phyloP scores from a whole-genome alignment of 441 rosid genomes.

The Corymbia calophylla region DNA sequence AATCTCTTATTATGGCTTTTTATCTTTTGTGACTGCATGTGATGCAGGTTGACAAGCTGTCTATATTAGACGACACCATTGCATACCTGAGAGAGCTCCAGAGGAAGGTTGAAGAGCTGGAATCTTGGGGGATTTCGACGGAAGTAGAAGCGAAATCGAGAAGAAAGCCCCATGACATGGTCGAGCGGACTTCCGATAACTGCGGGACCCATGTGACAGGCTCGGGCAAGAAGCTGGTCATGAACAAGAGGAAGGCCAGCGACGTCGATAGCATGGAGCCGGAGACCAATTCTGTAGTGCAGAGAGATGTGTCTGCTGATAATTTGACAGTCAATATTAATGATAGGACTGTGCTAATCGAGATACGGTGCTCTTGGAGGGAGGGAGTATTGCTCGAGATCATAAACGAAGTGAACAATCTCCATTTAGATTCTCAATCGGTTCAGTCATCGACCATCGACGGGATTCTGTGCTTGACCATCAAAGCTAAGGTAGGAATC shows the following conservation, averaged over 20 bases:
- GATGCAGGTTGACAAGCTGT: conserved; percentile 68
- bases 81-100: conserved; percentile 19
- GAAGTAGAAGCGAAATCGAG: conserved; percentile 34
- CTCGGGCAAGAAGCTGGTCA: conserved; percentile 12
- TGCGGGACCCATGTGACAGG: conserved; percentile 16
- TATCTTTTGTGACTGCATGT: not conserved
- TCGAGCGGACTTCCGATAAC: conserved; percentile 61
- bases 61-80: conserved; percentile 23
- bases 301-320: conserved; percentile 7
- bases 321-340: conserved; percentile 33
- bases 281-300: conserved; percentile 26
- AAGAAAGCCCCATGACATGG: conserved; percentile 40
- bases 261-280: conserved; percentile 24
- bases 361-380: conserved; percentile 69
- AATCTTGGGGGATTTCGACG: conserved; percentile 27
- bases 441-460: conserved; percentile 62
- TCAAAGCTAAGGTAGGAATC: conserved; percentile 62
- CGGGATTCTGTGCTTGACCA: conserved; percentile 56
- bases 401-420: conserved; percentile 52
- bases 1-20: not conserved
- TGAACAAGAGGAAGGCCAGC: conserved; percentile 56
- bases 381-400: conserved; percentile 81
- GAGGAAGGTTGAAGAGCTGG: conserved; percentile 53
- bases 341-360: conserved; percentile 51
- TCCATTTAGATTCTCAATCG: conserved; percentile 66